Percentiles rank a stretch among this genome's conserved stretches.
phyloP scores from a whole-genome alignment of 805 yeast species.

The Schizosaccharomyces lindneri region DNA sequence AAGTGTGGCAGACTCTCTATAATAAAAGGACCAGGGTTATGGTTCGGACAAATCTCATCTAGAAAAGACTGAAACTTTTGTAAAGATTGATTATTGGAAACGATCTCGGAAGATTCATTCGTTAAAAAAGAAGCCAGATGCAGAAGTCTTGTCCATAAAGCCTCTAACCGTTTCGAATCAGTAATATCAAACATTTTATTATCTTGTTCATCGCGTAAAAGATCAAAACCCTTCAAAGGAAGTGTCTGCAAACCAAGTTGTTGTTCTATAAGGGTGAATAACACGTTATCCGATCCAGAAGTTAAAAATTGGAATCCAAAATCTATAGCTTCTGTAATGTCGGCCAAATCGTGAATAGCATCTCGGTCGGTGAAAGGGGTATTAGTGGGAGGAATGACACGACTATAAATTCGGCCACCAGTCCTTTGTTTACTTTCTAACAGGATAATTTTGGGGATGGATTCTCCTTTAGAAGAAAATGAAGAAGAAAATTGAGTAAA shows the following conservation, averaged over 20 bases:
- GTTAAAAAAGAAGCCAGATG: neutral
- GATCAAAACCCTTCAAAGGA: neutral
- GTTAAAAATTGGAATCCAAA: neutral
- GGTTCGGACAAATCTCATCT: neutral
- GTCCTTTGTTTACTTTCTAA: constrained; percentile 19
- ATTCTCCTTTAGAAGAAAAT: constrained; percentile 16
- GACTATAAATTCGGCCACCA: constrained; percentile 19
- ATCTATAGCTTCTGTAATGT: neutral
- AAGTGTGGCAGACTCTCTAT: neutral
- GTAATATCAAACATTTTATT: neutral
- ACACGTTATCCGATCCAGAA: neutral
- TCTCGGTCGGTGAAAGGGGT: neutral
- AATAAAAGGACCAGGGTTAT: neutral
- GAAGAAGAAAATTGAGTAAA: constrained; percentile 13
- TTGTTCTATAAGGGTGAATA: neutral
- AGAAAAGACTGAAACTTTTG: neutral
- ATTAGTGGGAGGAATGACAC: constrained; percentile 4
- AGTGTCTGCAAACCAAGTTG: neutral
- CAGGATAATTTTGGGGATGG: constrained; percentile 17
- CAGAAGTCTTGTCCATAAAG: neutral
- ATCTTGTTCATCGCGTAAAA: neutral
- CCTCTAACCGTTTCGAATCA: neutral
- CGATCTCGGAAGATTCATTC: neutral
- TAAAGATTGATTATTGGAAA: neutral
- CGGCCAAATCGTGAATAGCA: neutral